phyloP scores from a whole-genome alignment of 768 basidiomycete species.

The Mycena crocata region DNA sequence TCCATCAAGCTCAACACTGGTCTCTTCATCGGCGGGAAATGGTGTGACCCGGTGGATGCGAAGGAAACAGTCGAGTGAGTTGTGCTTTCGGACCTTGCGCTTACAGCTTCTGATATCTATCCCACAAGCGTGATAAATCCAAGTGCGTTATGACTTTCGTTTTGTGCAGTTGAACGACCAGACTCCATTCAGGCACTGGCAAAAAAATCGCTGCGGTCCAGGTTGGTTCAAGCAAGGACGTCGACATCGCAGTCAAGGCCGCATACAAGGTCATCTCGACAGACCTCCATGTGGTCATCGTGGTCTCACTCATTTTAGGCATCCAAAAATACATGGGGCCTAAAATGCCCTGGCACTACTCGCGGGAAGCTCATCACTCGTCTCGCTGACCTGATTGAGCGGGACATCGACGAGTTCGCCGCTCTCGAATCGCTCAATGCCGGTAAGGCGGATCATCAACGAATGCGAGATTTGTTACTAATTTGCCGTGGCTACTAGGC shows the following conservation, averaged over 20 bases:
- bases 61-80: slow-evolving; percentile 69
- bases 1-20: slow-evolving; percentile 59
- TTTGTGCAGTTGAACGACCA: no score
- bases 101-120: not conserved
- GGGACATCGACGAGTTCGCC: slow-evolving; percentile 58
- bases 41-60: slow-evolving; percentile 54
- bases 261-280: slow-evolving; percentile 49
- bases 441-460: slow-evolving; percentile 38
- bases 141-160: slow-evolving; percentile 13
- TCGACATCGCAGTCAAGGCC: slow-evolving; percentile 71
- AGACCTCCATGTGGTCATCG: not conserved
- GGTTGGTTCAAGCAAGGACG: slow-evolving; percentile 66
- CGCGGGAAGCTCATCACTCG: slow-evolving; percentile 56
- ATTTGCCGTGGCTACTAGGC: slow-evolving; percentile 34
- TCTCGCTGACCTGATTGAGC: slow-evolving; percentile 67
- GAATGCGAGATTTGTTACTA: not conserved
- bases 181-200: slow-evolving; percentile 12
- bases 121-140: slow-evolving; percentile 31
- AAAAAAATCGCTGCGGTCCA: slow-evolving; percentile 60
- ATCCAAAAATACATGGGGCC: slow-evolving; percentile 59
- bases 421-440: slow-evolving; percentile 64
- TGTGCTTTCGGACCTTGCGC: not conserved
- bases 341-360: slow-evolving; percentile 51
- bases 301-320: slow-evolving; percentile 33
- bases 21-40: slow-evolving; percentile 71